Evolutionary conservation across 805 yeast species (phyloP), one percentile per base, ranked within the genome.

Genomic region (Danielozyma ontarioensis): DNA sequence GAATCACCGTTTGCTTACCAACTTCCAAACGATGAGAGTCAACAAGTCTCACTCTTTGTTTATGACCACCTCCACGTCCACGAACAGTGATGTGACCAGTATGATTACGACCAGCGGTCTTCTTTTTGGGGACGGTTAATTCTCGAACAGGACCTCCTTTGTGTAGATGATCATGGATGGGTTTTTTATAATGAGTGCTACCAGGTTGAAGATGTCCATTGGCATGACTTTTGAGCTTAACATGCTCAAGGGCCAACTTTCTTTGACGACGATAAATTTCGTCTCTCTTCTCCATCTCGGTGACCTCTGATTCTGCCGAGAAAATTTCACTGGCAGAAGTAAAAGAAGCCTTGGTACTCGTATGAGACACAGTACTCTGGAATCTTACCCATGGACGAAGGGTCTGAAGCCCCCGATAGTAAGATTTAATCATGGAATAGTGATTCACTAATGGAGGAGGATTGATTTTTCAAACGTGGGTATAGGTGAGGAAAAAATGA

Each of bases 51-150:
- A 85, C 72, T 60, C 98, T 78, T 52, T 90, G 80, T 59, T 84
- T 85, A 57, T 84, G 93, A 23, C 97, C 97, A 50, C 98, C 98
- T 57, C 97, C 98, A 59, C 94, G 78, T 59, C 93, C 96, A 55
- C 98, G 78, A 29, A 86, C 83, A 4, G 96, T 87, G 50, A 93
- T 86, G 46, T 76, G 74, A 45, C 98, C 98, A 3, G 83, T 68
- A 59, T 83, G 70, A 59, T 90, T 89, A 66, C 98, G 80, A 44
- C 98, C 98, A 34, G 95, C 83, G 30, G 79, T 77, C 35, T 76
- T 74, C 51, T 79, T 75, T 51, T 75, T 76, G 13, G 88, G 75
- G 22, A 72, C 72, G 0, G 98, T 90, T 52, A 93, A 70, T 28
- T 79, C 78, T 53, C 71, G 70, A 37, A 83, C 63, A 1, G 97